Evolutionary conservation across 768 basidiomycete genomes (phyloP), one percentile per base, ranked within the genome.

Genomic region (Strobilomyces echinocephalus): DNA sequence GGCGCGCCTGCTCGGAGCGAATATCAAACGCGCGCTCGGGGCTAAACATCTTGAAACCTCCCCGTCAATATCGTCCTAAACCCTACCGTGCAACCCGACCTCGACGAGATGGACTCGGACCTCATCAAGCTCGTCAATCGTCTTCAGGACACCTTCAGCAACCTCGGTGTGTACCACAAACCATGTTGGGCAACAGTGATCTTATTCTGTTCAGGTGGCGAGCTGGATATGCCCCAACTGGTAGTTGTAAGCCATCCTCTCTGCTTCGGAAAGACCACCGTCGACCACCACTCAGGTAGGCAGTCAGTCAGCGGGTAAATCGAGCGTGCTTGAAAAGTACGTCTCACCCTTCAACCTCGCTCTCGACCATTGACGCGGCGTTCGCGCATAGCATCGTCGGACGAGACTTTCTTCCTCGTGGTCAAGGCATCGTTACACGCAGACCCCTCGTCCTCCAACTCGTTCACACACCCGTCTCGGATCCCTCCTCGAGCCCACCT

Each of bases 281-380:
- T 53, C 53, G 12, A 59, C 48, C 20, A 49, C 33, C 33, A 21
- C 39, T 52, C 44, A 95, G 92, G 92, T 97, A 64, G 95, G 95
- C 53, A 95, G 93, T 62, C 95, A 97, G 73, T 97, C 94, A 38
- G 86, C 93, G 31, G 95, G 95, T 56, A 97, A 97, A 76, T 97
- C 94, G 34, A 92, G 91, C 70, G 91, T 93, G 49, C 81, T 98
- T 52, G 95, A 98, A 74, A 98, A 89, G 93, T 93, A 62, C 63
- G 88, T 79, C 42, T 20, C 10, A 11, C 36, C 12, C 24, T 9
- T 52, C 60, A 58, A 45, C 47, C 53, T 53, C 7, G 12, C n/a
- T 28, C 9, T 50, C 42, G 10, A 43, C 49, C 16, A 31, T 21
- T 56, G 24, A 60, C 43, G 36, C 26, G 21, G 12, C 20, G 33